Percentiles rank a stretch among this genome's conserved stretches.
These are phyloP conservation scores for Conringia planisiliqua DNA, from an alignment of 345 rosid species.

Conservation along the genomic window DNA sequence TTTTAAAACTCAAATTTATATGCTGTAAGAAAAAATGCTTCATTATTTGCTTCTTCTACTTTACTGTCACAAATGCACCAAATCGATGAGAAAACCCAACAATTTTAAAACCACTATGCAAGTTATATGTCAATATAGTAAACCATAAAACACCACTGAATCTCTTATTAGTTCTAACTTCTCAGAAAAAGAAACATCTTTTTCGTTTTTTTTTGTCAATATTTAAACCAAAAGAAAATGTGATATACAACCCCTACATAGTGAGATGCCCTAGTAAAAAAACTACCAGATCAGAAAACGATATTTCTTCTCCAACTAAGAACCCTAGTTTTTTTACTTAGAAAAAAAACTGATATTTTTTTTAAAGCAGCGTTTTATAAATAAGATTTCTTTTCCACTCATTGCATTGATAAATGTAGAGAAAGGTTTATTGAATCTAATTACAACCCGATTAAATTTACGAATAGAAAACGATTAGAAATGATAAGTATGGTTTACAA, in stretches of 20 bases:
- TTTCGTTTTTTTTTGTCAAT: too few relatives aligned
- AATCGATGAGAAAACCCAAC: not conserved
- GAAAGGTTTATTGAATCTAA: too few relatives aligned
- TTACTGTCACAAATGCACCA: not conserved
- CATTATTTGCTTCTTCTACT: not conserved
- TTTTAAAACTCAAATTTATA: not conserved
- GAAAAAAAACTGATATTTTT: too few relatives aligned
- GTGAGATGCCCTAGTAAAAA: not conserved
- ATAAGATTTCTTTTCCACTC: too few relatives aligned
- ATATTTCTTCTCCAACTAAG: too few relatives aligned
- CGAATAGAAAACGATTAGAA: not conserved
- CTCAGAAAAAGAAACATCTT: too few relatives aligned
- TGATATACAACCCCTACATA: not conserved
- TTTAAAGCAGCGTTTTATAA: too few relatives aligned
- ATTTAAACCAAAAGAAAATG: not conserved
- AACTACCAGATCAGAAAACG: too few relatives aligned
- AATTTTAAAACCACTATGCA: not conserved
- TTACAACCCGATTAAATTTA: not conserved
- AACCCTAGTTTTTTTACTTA: too few relatives aligned
- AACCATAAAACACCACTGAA: not conserved
- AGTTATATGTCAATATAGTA: not conserved
- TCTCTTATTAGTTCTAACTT: not conserved
- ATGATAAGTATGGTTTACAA: not conserved
- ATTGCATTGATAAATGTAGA: too few relatives aligned
- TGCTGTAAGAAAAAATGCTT: not conserved